Evolutionary conservation across 2,329 filamentous ascomycete species (phyloP).

Genomic region (Fusarium anguioides): DNA sequence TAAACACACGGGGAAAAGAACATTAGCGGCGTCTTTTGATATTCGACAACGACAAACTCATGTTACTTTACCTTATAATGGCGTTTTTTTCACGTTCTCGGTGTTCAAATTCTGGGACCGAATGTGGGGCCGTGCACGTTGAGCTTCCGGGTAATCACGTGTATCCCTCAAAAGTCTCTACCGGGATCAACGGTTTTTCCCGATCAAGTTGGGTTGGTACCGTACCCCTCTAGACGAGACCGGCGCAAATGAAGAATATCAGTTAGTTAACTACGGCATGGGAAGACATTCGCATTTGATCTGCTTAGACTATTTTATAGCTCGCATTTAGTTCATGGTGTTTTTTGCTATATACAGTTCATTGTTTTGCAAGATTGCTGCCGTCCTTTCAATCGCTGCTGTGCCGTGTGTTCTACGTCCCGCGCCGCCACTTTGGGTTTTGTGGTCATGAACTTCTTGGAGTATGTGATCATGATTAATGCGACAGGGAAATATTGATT

Average conservation of each 20-base stretch:
- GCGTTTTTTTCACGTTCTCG: constrained; percentile 28
- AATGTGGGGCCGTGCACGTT: constrained; percentile 36
- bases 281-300: constrained; percentile 11
- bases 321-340: constrained; percentile 19
- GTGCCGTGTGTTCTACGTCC: not conserved
- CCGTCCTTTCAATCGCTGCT: not conserved
- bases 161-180: constrained; percentile 15
- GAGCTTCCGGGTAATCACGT: constrained; percentile 37
- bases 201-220: constrained; percentile 9
- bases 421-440: not conserved
- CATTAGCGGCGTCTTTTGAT: not conserved
- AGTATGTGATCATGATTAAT: not conserved
- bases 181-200: constrained; percentile 21
- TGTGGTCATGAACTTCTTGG: not conserved
- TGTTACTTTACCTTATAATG: constrained; percentile 9
- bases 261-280: constrained; percentile 2
- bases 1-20: not conserved
- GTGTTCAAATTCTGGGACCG: constrained; percentile 30
- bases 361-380: not conserved
- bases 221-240: not conserved
- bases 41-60: constrained; percentile 6
- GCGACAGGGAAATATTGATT: not conserved
- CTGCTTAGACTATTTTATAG: constrained; percentile 30
- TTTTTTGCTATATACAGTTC: constrained; percentile 27
- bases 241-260: not conserved